These are phyloP conservation scores for Beauveria caledonica DNA, from an alignment of 2,329 filamentous ascomycete genomes.

Conservation along the genomic window DNA sequence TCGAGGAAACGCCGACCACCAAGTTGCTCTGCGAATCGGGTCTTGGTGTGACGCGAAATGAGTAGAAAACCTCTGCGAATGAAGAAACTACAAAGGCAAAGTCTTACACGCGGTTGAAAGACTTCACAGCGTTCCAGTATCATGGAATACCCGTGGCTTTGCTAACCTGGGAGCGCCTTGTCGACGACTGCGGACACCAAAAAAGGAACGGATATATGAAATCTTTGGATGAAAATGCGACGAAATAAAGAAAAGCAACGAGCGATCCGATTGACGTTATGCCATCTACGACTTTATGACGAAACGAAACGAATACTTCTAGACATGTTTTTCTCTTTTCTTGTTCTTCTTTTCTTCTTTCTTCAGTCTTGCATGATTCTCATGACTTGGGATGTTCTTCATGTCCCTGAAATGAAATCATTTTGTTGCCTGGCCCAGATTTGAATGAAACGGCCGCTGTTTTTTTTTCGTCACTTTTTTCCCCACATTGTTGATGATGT, in stretches of 20 bases:
- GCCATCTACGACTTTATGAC: constrained; percentile 19
- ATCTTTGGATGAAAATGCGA: constrained; percentile 6
- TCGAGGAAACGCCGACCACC: background rate
- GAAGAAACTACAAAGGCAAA: background rate
- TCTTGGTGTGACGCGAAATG: background rate
- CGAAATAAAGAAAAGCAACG: constrained; percentile 12
- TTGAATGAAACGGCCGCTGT: background rate
- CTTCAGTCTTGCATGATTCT: background rate
- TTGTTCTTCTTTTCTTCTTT: background rate
- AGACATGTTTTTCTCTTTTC: constrained; percentile 12
- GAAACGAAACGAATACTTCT: constrained; percentile 18
- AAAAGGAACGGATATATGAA: constrained; percentile 1
- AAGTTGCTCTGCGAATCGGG: background rate
- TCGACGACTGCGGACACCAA: background rate
- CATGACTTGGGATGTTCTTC: background rate
- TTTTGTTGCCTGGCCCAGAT: background rate
- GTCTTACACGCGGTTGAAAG: constrained; percentile 28
- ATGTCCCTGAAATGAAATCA: background rate
- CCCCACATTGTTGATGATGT: background rate
- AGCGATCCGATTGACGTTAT: constrained; percentile 14
- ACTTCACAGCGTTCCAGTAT: constrained; percentile 28
- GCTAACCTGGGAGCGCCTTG: background rate
- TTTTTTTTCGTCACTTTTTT: background rate
- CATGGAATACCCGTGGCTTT: constrained; percentile 21
- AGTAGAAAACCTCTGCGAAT: background rate